A percentile compares a stretch with the other conserved stretches of the same genome.
Conservation (phyloP, 2,329 filamentous ascomycete species). For the Diaporthe amygdali region DNA sequence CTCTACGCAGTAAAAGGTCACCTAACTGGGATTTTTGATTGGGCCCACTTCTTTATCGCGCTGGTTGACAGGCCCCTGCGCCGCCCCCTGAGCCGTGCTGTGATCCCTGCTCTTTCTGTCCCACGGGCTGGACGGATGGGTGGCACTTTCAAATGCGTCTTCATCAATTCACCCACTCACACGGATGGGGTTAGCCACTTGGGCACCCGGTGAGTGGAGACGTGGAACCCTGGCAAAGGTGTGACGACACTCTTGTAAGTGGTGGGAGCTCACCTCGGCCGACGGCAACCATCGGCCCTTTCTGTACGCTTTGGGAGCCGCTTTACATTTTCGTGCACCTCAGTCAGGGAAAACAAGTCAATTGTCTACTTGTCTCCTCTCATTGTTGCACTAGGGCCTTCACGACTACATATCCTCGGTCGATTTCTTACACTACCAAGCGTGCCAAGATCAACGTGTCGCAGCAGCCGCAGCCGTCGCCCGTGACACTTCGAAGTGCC, state of each 20-base stretch:
- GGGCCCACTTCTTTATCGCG: not conserved
- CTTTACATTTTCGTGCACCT: not conserved
- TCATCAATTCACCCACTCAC: not conserved
- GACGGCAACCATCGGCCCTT: constrained; percentile 10
- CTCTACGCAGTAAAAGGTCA: not conserved
- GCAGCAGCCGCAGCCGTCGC: not conserved
- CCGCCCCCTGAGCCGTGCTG: constrained; percentile 10
- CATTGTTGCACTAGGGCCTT: not conserved
- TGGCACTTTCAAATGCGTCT: not conserved
- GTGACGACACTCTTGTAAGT: constrained; percentile 2
- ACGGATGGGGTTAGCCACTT: constrained; percentile 4
- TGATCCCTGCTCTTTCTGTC: not conserved
- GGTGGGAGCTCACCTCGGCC: constrained; percentile 2
- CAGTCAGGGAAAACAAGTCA: not conserved
- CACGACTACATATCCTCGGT: not conserved
- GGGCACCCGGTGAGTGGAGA: not conserved
- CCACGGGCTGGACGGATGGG: not conserved
- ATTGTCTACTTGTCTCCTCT: not conserved
- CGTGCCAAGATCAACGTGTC: not conserved
- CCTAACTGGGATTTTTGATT: constrained; percentile 16
- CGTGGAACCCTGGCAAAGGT: not conserved
- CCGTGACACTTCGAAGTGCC: not conserved
- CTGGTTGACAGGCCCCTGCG: constrained; percentile 11
- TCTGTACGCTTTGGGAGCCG: not conserved
- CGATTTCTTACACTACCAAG: not conserved